These are phyloP conservation scores for Aspergillus calidoustus DNA, from an alignment of 2,329 filamentous ascomycete species.

Conservation along the genomic window DNA sequence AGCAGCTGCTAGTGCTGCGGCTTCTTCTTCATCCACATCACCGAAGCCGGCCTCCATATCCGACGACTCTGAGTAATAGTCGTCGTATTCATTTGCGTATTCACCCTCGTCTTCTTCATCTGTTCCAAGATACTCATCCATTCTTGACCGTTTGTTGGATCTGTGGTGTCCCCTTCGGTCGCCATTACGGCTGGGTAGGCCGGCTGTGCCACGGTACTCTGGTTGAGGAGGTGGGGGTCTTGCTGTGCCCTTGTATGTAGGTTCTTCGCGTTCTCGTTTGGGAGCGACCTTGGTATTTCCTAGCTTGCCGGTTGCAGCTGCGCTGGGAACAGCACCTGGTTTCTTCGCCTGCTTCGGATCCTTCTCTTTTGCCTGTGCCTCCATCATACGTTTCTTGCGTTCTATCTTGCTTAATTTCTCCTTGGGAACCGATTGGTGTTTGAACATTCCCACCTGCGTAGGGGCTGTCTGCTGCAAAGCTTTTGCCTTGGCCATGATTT, in stretches of 20 bases:
- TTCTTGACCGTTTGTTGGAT: slow-evolving; percentile 32
- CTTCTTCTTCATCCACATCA: slow-evolving; percentile 53
- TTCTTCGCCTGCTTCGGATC: slow-evolving; percentile 39
- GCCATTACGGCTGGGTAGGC: slow-evolving; percentile 35
- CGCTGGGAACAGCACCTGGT: slow-evolving; percentile 25
- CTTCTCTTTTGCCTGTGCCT: slow-evolving; percentile 48
- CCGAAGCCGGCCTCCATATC: slow-evolving; percentile 56
- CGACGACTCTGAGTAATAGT: slow-evolving; percentile 53
- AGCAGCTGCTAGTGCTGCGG: slow-evolving; percentile 44
- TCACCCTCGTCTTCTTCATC: slow-evolving; percentile 55
- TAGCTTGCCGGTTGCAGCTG: slow-evolving; percentile 26
- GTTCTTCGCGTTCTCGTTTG: slow-evolving; percentile 39
- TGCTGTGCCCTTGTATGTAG: slow-evolving; percentile 46
- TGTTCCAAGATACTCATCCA: slow-evolving; percentile 51
- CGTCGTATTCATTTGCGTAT: slow-evolving; percentile 44
- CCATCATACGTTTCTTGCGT: slow-evolving; percentile 50
- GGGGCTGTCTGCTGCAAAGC: slow-evolving; percentile 54
- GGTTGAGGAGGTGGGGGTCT: slow-evolving; percentile 33
- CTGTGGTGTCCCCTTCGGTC: slow-evolving; percentile 34
- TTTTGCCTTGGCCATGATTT: slow-evolving; percentile 63
- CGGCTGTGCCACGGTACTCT: slow-evolving; percentile 50
- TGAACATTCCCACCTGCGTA: slow-evolving; percentile 56
- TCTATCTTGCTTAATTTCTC: slow-evolving; percentile 62
- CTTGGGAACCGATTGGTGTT: slow-evolving; percentile 58
- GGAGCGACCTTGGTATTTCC: slow-evolving; percentile 29